These are phyloP conservation scores for Talaromyces sp. DNA, from an alignment of 2,329 filamentous ascomycete genomes.

Conservation along the genomic window DNA sequence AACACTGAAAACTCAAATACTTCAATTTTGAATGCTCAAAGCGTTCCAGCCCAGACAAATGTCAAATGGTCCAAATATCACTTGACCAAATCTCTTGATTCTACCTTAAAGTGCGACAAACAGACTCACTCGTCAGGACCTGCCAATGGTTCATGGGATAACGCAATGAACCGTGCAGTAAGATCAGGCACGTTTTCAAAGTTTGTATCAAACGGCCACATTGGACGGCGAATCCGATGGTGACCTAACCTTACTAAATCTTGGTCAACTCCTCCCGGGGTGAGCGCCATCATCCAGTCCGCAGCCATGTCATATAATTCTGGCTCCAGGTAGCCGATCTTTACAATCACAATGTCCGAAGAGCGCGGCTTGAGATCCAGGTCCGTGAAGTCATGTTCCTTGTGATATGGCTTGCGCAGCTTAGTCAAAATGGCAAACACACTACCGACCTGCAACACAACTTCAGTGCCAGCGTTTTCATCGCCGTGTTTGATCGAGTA, in stretches of 20 bases:
- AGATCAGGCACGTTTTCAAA: constrained; percentile 33
- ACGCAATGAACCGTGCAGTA: constrained; percentile 29
- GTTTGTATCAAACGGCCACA: constrained; percentile 43
- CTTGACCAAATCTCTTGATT: background rate
- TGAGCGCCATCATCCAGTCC: constrained; percentile 52
- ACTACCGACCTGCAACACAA: constrained; percentile 47
- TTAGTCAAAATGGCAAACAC: constrained; percentile 50
- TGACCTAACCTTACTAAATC: constrained; percentile 47
- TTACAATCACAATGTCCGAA: constrained; percentile 50
- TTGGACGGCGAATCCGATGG: constrained; percentile 44
- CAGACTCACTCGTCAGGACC: constrained; percentile 6
- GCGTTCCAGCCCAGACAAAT: no score
- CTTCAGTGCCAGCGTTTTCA: constrained; percentile 43
- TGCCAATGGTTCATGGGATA: constrained; percentile 20
- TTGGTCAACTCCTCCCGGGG: constrained; percentile 52
- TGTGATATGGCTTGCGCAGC: constrained; percentile 51
- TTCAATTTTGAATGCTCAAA: no score
- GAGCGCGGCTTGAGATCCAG: constrained; percentile 43
- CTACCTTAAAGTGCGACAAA: background rate
- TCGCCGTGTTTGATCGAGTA: constrained; percentile 50
- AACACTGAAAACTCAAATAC: no score
- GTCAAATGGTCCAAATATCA: background rate
- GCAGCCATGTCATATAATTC: constrained; percentile 51
- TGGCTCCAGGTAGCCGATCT: constrained; percentile 54
- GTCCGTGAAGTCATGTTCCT: constrained; percentile 48